These are phyloP conservation scores for Aspergillus sp. DNA, from an alignment of 2,329 filamentous ascomycete genomes.

Conservation along the genomic window DNA sequence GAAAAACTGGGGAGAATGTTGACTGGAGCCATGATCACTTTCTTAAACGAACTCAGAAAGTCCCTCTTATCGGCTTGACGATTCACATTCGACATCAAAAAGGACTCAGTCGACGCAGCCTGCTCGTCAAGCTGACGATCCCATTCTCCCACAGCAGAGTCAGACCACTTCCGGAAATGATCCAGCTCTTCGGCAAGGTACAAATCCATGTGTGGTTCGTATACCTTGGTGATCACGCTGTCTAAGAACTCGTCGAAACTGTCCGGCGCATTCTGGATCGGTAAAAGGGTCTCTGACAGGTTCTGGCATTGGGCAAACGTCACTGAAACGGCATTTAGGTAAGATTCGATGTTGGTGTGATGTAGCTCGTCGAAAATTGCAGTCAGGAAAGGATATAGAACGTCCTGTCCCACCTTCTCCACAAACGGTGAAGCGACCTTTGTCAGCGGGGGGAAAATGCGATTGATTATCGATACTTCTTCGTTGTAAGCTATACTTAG, in stretches of 20 bases:
- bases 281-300: constrained; percentile 64
- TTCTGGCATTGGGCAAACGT: constrained; percentile 80
- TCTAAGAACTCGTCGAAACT: constrained; percentile 60
- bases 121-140: constrained; percentile 87
- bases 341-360: constrained; percentile 64
- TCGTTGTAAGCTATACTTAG: constrained; percentile 73
- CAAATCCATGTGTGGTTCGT: constrained; percentile 87
- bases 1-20: constrained; percentile 72
- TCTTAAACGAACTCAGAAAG: constrained; percentile 93
- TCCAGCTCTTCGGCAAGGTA: constrained; percentile 90
- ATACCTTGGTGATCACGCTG: constrained; percentile 63
- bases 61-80: constrained; percentile 93
- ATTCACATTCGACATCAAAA: constrained; percentile 93
- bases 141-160: constrained; percentile 74
- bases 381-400: constrained; percentile 78
- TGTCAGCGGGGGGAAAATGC: constrained; percentile 67
- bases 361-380: constrained; percentile 83
- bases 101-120: constrained; percentile 82
- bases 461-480: constrained; percentile 70
- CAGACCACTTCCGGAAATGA: constrained; percentile 69
- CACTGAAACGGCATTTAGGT: constrained; percentile 78
- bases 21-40: constrained; percentile 98
- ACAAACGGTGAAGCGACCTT: constrained; percentile 71
- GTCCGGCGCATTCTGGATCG: constrained; percentile 54
- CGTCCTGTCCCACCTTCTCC: constrained; percentile 73